Evolutionary conservation across 2,329 filamentous ascomycete genomes (phyloP), one percentile per base, ranked within the genome.

Genomic region (Talaromyces sp.): DNA sequence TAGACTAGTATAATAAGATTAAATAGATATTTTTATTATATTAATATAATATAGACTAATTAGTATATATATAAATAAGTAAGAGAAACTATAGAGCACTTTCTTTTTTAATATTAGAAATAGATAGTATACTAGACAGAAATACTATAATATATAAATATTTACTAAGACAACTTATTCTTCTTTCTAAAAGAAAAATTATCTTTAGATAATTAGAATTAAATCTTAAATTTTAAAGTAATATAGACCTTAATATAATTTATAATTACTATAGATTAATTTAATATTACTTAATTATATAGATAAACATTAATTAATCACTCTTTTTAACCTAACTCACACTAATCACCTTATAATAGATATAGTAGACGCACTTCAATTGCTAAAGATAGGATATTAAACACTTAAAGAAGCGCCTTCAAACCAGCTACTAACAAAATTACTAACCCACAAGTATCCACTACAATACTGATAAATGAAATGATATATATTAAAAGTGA

Each of bases 341-440:
- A 28, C 25, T 7, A 28, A 28, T 7, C 25, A 28, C 25, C 25
- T 28, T 7, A 7, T 28, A 28, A 28, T 7, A 63, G 40, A 62
- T 11, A 66, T 41, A 61, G 65, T 68, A 63, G 67, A 66, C 64
- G 64, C 63, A 66, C 68, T 70, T 71, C 65, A 70, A 65, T 65
- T 69, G 65, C 65, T 59, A 65, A 70, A 51, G 56, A 69, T 70
- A 69, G 67, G 66, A 71, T 66, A 62, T 67, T 69, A 63, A 70
- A 70, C 62, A 70, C 66, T 70, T 71, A 61, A 54, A 69, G 66
- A 70, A 71, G 64, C 62, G 62, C 63, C 67, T 71, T 70, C 62
- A 70, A 70, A 67, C 63, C 37, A 68, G 64, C 39, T 28, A 28
- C 25, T 28, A 28, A 28, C 25, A 55, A 63, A 65, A 58, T 57